A percentile compares a stretch with the other conserved stretches of the same genome.
Evolutionary conservation across 78 protist genomes (phyloP).

Genomic region (Dictyostelium discoideum): DNA sequence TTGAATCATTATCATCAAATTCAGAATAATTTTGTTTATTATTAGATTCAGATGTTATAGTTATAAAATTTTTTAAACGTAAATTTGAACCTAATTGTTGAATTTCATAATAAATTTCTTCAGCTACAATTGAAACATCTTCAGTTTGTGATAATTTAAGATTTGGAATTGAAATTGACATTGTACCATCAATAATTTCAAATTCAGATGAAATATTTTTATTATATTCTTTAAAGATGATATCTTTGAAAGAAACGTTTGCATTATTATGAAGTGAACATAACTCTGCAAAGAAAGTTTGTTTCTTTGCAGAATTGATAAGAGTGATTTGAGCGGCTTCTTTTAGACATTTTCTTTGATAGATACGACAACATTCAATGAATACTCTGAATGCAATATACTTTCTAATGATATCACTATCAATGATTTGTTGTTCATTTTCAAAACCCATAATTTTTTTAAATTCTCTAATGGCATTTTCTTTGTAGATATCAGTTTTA

Average conservation of each 20-base stretch:
- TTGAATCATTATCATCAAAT: not conserved
- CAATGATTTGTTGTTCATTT: not conserved
- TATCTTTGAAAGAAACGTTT: not conserved
- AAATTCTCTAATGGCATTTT: not conserved
- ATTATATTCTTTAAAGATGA: not conserved
- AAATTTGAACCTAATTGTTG: not conserved
- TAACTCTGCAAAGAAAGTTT: not conserved
- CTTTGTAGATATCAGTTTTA: not conserved
- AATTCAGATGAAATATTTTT: not conserved
- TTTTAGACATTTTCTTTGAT: constrained; percentile 2
- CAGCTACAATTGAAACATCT: not conserved
- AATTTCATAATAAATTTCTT: not conserved
- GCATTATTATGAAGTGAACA: not conserved
- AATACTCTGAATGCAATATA: not conserved
- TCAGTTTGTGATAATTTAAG: not conserved
- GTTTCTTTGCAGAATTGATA: not conserved
- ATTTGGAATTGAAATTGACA: not conserved
- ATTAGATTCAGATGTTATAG: no score
- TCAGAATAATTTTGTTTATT: no score
- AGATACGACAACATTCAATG: constrained; percentile 2
- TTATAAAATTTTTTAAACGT: no score
- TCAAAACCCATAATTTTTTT: not conserved
- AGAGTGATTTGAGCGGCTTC: not conserved
- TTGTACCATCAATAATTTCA: not conserved
- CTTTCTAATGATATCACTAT: not conserved